phyloP scores from a whole-genome alignment of 331 rosid genomes.

The Pyracantha coccinea region DNA sequence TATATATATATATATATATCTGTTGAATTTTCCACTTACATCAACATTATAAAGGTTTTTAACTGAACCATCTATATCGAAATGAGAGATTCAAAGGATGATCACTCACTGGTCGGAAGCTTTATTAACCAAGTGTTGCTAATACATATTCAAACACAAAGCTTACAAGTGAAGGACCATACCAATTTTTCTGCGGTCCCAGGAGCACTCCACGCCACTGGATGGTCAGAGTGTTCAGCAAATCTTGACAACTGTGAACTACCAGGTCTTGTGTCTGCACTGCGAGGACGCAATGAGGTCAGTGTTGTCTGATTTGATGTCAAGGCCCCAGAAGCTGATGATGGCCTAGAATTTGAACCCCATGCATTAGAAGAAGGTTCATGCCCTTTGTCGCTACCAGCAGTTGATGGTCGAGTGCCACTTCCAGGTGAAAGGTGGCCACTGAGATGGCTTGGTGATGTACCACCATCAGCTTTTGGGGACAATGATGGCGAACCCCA shows the following conservation, averaged over 20 bases:
- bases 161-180: slow-evolving; percentile 15
- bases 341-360: slow-evolving; percentile 90
- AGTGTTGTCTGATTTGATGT: slow-evolving; percentile 59
- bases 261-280: slow-evolving; percentile 98
- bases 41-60: neutral
- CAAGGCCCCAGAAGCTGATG: slow-evolving; percentile 83
- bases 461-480: slow-evolving; percentile 69
- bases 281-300: slow-evolving; percentile 74
- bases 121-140: neutral
- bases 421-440: slow-evolving; percentile 91
- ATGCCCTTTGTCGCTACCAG: slow-evolving; percentile 77
- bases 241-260: slow-evolving; percentile 90
- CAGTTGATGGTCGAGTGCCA: slow-evolving; percentile 90
- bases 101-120: neutral
- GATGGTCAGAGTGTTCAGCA: slow-evolving; percentile 70
- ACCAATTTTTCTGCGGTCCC: slow-evolving; percentile 84
- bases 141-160: neutral
- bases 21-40: neutral
- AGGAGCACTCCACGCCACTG: slow-evolving; percentile 69
- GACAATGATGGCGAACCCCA: slow-evolving; percentile 85
- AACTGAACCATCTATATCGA: neutral
- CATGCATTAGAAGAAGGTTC: slow-evolving; percentile 53
- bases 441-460: slow-evolving; percentile 75
- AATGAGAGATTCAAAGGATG: neutral
- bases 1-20: neutral